phyloP scores from a whole-genome alignment of 495 filamentous ascomycete genomes.

The Friedmanniomyces simplex region DNA sequence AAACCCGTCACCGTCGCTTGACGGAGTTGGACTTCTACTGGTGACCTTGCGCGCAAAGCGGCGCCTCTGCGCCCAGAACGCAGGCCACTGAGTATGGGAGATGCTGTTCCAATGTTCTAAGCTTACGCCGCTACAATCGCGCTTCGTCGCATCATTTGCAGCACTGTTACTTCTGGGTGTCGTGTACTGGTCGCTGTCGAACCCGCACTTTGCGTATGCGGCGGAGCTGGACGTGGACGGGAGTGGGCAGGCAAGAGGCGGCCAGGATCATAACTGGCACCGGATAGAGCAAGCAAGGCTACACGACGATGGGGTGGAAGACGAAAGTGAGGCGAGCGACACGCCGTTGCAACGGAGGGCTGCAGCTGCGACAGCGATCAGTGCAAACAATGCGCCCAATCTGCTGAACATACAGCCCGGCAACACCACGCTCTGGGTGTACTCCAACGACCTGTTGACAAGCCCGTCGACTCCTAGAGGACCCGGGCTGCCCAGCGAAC shows the following conservation, averaged over 20 bases:
- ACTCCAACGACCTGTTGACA: slow-evolving; percentile 36
- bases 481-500: slow-evolving; percentile 31
- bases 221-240: slow-evolving; percentile 36
- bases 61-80: slow-evolving; percentile 1
- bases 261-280: slow-evolving; percentile 39
- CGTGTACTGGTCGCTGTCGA: slow-evolving; percentile 46
- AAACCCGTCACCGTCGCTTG: too few species aligned
- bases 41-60: background rate
- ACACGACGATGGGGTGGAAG: slow-evolving; percentile 22
- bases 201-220: slow-evolving; percentile 49
- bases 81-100: background rate
- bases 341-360: slow-evolving; percentile 11
- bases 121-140: slow-evolving; percentile 56
- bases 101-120: slow-evolving; percentile 34
- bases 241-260: slow-evolving; percentile 24
- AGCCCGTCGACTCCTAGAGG: slow-evolving; percentile 27
- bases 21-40: too few species aligned
- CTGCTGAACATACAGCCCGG: slow-evolving; percentile 48
- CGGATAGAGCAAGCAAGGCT: slow-evolving; percentile 28
- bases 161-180: slow-evolving; percentile 45
- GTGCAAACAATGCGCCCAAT: slow-evolving; percentile 51
- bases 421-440: slow-evolving; percentile 45
- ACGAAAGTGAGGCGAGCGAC: slow-evolving; percentile 10
- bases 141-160: slow-evolving; percentile 53
- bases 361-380: slow-evolving; percentile 31